Conservation (phyloP, 495 filamentous ascomycete species). For the Podospora didyma region DNA sequence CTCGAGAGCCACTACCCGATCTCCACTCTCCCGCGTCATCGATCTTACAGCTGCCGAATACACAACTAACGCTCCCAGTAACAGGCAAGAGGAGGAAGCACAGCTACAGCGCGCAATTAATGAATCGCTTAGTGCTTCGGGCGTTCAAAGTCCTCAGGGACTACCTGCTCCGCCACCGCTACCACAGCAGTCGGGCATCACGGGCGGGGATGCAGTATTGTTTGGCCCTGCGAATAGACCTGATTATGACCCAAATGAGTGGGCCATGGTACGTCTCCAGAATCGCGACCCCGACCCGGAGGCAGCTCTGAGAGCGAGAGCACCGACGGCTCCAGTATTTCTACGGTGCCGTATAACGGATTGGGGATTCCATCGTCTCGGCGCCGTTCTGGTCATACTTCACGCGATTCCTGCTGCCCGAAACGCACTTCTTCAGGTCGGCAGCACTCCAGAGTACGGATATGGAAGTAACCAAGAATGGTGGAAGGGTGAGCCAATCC, state of each 20-base stretch:
- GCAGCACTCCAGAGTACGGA: conserved; percentile 41
- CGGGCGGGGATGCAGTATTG: conserved; percentile 28
- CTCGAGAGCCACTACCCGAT: conserved; percentile 56
- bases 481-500: conserved; percentile 76
- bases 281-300: conserved; percentile 19
- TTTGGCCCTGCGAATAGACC: conserved; percentile 73
- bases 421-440: conserved; percentile 63
- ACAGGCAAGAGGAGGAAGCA: conserved; percentile 32
- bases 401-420: conserved; percentile 78
- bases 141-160: conserved; percentile 18
- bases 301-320: conserved; percentile 54
- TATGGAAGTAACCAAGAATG: conserved; percentile 73
- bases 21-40: conserved; percentile 38
- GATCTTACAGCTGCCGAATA: conserved; percentile 29
- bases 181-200: conserved; percentile 44
- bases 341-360: conserved; percentile 53
- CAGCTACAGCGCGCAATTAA: conserved; percentile 34
- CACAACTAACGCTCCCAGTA: conserved; percentile 10
- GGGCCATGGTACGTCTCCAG: conserved; percentile 64
- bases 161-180: conserved; percentile 30
- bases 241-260: conserved; percentile 66
- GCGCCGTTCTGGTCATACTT: conserved; percentile 71
- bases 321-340: conserved; percentile 60
- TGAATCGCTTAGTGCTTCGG: conserved; percentile 16
- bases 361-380: conserved; percentile 47